These are phyloP conservation scores for Lactuca sativa DNA, from an alignment of 129 eudicot species.

Conservation along the genomic window DNA sequence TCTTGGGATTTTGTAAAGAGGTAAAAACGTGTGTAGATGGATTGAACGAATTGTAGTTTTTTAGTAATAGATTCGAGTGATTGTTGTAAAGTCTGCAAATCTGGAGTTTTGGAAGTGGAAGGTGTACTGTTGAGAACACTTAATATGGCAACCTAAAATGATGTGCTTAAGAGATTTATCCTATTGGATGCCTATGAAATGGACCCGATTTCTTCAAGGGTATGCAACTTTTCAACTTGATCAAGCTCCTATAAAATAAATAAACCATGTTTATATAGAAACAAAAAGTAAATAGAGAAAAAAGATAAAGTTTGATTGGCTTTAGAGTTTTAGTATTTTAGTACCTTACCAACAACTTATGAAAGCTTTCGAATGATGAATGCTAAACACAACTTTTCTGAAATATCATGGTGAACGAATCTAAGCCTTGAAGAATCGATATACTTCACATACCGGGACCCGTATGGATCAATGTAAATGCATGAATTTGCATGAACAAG, in stretches of 20 bases:
- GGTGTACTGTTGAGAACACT: constrained; percentile 49
- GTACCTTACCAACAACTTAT: constrained; percentile 93
- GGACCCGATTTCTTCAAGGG: constrained; percentile 56
- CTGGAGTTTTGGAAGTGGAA: constrained; percentile 35
- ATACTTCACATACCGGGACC: constrained; percentile 76
- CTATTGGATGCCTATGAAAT: constrained; percentile 51
- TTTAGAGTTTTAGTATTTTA: not conserved
- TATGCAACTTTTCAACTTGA: constrained; percentile 43
- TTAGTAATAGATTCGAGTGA: constrained; percentile 56
- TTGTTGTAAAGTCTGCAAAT: constrained; percentile 39
- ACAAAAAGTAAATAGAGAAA: not conserved
- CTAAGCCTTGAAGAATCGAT: constrained; percentile 80
- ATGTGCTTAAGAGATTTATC: constrained; percentile 53
- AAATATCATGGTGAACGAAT: constrained; percentile 76
- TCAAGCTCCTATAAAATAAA: constrained; percentile 59
- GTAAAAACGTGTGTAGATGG: constrained; percentile 70
- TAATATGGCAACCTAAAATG: constrained; percentile 83
- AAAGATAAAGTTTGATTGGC: constrained; percentile 1
- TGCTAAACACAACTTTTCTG: constrained; percentile 57
- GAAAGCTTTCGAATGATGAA: constrained; percentile 79
- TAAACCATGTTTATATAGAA: constrained; percentile 7
- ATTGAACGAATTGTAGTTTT: constrained; percentile 65
- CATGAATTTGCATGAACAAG: constrained; percentile 89
- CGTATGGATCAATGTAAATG: constrained; percentile 76
- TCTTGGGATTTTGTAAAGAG: constrained; percentile 68